Evolutionary conservation across 768 basidiomycete species (phyloP).

Genomic region (Floccularia luteovirens): DNA sequence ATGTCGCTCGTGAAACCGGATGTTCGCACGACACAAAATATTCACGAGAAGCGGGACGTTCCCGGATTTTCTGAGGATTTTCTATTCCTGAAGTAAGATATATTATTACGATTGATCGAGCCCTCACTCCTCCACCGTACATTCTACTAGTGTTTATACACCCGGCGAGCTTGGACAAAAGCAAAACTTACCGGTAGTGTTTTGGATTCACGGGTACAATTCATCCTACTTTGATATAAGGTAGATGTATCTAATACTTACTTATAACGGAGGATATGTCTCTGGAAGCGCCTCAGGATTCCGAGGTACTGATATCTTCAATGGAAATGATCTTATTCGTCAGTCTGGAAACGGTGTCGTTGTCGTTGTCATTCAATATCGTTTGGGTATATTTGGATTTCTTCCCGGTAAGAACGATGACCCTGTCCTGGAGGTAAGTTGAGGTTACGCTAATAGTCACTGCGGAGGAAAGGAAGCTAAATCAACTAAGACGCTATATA

Average conservation of each 20-base stretch:
- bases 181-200: conserved; percentile 1
- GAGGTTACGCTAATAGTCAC: not conserved
- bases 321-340: conserved; percentile 25
- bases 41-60: not conserved
- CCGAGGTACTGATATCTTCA: conserved; percentile 16
- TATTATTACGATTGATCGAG: not conserved
- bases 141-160: conserved; percentile 1
- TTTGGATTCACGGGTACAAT: conserved; percentile 4
- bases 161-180: not conserved
- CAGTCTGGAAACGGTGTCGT: conserved; percentile 26
- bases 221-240: not conserved
- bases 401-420: conserved; percentile 36
- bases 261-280: conserved; percentile 22
- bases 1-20: not conserved
- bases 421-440: conserved; percentile 25
- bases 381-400: conserved; percentile 38
- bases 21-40: not conserved
- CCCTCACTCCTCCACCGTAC: not conserved
- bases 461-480: not conserved
- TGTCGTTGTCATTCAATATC: conserved; percentile 32
- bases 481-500: conserved; percentile 1
- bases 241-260: not conserved
- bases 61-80: conserved; percentile 2
- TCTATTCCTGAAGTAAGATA: conserved; percentile 5
- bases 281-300: conserved; percentile 24